Percentiles rank a stretch among this genome's conserved stretches.
These are phyloP conservation scores for Penicillium brasilianum DNA, from an alignment of 2,329 filamentous ascomycete genomes.

Conservation along the genomic window DNA sequence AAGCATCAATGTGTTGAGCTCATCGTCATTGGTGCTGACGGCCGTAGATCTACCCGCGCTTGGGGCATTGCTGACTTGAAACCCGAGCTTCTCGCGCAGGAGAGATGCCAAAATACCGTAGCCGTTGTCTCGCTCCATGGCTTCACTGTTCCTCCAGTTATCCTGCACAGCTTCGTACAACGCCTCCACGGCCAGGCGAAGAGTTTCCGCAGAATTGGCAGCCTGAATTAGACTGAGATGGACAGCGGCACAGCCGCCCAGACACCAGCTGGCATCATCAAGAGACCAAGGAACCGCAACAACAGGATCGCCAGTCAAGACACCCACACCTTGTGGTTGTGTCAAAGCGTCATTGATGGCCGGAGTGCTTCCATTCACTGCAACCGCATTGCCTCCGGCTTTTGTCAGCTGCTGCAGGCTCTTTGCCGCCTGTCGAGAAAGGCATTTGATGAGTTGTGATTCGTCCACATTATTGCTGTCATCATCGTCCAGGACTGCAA, in stretches of 20 bases:
- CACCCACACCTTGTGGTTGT: constrained; percentile 77
- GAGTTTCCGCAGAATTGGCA: constrained; percentile 70
- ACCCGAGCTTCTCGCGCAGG: constrained; percentile 75
- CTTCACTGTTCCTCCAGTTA: constrained; percentile 97
- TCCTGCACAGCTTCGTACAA: constrained; percentile 83
- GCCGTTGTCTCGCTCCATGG: constrained; percentile 94
- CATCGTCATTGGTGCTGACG: constrained; percentile 45
- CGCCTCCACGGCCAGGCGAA: constrained; percentile 78
- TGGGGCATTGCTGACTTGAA: constrained; percentile 32
- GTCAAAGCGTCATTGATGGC: constrained; percentile 88
- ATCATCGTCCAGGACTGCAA: constrained; percentile 79
- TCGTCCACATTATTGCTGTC: constrained; percentile 74
- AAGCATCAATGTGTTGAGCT: constrained; percentile 58
- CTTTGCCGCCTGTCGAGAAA: constrained; percentile 73
- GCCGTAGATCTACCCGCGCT: constrained; percentile 52
- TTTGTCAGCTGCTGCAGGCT: constrained; percentile 72
- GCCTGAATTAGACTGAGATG: constrained; percentile 83
- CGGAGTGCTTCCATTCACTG: constrained; percentile 85
- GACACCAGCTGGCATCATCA: constrained; percentile 89
- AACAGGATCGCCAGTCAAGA: constrained; percentile 82
- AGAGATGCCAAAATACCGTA: constrained; percentile 87
- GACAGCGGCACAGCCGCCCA: constrained; percentile 88
- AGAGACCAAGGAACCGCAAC: constrained; percentile 80
- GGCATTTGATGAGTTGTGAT: constrained; percentile 72
- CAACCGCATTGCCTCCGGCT: constrained; percentile 76